Evolutionary conservation across 2,329 filamentous ascomycete species (phyloP), one percentile per base, ranked within the genome.

Genomic region (Verticillium albo-atrum): DNA sequence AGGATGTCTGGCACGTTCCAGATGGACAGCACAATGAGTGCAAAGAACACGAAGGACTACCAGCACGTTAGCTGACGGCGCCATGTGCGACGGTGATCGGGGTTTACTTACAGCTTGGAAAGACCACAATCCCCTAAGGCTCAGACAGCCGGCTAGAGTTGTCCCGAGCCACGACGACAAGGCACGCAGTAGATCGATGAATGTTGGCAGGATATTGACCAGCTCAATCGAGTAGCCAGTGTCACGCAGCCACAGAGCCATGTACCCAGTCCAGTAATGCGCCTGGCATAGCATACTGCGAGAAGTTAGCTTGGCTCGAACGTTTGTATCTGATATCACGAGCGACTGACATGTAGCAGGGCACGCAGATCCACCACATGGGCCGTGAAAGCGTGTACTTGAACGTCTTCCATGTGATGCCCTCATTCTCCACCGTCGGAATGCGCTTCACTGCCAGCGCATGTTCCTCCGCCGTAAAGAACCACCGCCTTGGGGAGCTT

Each of bases 1-100:
- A 71, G 61, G 1, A 55, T 57, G 23, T 68, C 64, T 1, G 70
- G 68, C 3, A 72, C 64, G n/a, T 66, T 64, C 70, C 71, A 73
- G 3, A 68, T 60, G 0, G 67, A 63, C 2, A 72, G 57, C 4
- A 72, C 66, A 23, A 73, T 65, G 7, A 62, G 61, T 3, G 67
- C 63, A 37, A 73, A 71, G 6, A 71, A 58, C n/a, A 65, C 61
- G 27, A 64, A 63, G 6, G 56, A 60, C 42, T 47, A 3, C n/a
- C 10, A 25, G 6, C n/a, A 23, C 20, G 56, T 62, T n/a, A 12
- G 56, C 10, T 3, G 6, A 9, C n/a, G 2, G 4, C 0, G 2
- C 17, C 10, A 7, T 1, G 23, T 2, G n/a, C 14, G 9, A 10
- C 20, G 4, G 6, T 7, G 0, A 25, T 3, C 42, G 7, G 42